Evolutionary conservation across 2,329 filamentous ascomycete species (phyloP), one percentile per base, ranked within the genome.

Genomic region (Septoria petroselini): DNA sequence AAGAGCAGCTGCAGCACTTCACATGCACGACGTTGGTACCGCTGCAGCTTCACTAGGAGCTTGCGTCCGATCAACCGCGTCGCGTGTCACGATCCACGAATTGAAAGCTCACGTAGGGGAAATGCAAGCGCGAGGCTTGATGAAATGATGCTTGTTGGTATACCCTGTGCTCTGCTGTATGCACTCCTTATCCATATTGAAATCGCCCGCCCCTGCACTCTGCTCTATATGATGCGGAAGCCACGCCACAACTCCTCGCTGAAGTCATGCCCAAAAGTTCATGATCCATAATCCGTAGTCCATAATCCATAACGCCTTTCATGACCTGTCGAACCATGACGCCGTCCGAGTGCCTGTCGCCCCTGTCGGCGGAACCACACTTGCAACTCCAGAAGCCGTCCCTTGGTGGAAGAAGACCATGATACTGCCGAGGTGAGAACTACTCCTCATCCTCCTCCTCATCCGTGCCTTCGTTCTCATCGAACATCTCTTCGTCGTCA

Each of bases 381-480:
- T 27, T 9, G 31, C 41, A 35, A 21, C 12, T 18, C 41, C 27
- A 15, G 17, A 4, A 25, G 31, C 41, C 41, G 34, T 29, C 25
- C 18, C 17, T 21, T 5, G 11, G 19, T 25, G 41, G 30, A 18
- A 21, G 35, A 29, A 30, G 31, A 34, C 11, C 12, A 18, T 9
- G 18, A 14, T 27, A 17, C n/a, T 14, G 38, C n/a, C n/a, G 27
- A n/a, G 19, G 9, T 41, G 19, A 29, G 14, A 17, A 17, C 30
- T 33, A 53, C 30, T 53, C 50, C 39, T 43, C 53, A 46, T 57
- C 44, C 38, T 53, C 50, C 44, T 53, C 47, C 34, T 55, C 53
- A n/a, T 60, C 52, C 19, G 44, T 50, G 23, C 81, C 78, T 35
- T 81, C 78, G 8, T 84, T 84, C 25, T 78, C 79, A 8, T 79